These are phyloP conservation scores for Tillandsia fasciculata DNA, from an alignment of 176 grass and related monocot species.

Conservation along the genomic window DNA sequence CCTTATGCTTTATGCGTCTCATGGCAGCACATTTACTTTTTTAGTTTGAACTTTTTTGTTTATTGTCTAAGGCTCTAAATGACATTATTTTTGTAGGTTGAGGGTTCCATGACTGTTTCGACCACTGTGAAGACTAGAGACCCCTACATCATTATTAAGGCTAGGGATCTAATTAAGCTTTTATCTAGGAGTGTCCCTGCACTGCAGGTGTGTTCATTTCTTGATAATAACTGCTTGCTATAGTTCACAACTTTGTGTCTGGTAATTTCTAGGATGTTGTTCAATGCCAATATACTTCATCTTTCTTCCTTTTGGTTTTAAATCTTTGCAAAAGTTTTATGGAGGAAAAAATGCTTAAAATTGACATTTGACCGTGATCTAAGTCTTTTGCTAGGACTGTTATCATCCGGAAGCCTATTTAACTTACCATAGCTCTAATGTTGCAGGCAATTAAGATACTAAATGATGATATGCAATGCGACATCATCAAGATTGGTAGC, in stretches of 20 bases:
- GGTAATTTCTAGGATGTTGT: not conserved
- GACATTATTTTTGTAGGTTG: slow-evolving; percentile 43
- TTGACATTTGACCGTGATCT: not conserved
- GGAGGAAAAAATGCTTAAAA: not conserved
- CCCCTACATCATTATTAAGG: slow-evolving; percentile 84
- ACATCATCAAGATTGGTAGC: slow-evolving; percentile 84
- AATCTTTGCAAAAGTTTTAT: too few relatives aligned
- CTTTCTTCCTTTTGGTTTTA: not conserved
- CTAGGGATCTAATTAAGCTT: slow-evolving; percentile 76
- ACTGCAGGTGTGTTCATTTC: slow-evolving; percentile 42
- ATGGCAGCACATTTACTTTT: not conserved
- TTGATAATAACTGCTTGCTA: not conserved
- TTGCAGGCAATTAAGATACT: slow-evolving; percentile 86
- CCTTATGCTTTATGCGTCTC: slow-evolving; percentile 1
- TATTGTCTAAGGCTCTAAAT: not conserved
- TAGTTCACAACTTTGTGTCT: not conserved
- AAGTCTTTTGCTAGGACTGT: not conserved
- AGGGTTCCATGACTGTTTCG: slow-evolving; percentile 92
- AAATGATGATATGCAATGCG: slow-evolving; percentile 92
- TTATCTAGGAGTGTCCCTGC: slow-evolving; percentile 86
- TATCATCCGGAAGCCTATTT: too few relatives aligned
- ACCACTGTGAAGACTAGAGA: slow-evolving; percentile 87
- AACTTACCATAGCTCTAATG: not conserved
- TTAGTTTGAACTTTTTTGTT: not conserved
- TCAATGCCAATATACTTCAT: not conserved